Evolutionary conservation across 2,329 filamentous ascomycete genomes (phyloP), one percentile per base, ranked within the genome.

Genomic region (Penicillium sp.): DNA sequence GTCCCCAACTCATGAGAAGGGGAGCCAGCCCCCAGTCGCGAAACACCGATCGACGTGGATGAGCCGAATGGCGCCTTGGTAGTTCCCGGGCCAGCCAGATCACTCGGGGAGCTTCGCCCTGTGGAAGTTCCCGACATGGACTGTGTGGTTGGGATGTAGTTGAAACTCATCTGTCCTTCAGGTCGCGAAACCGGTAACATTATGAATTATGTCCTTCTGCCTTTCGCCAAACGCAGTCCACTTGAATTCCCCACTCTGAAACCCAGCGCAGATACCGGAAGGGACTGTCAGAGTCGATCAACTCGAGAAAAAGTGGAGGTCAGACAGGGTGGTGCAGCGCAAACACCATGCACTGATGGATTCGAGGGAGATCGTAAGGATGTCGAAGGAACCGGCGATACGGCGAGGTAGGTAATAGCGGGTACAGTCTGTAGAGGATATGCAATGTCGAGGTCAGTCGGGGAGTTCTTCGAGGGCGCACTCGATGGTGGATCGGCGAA

Each of bases 1-100:
- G 87, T 88, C 61, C 89, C 88, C 74, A 93, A 87, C 70, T 98
- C 95, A 82, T 97, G 93, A 80, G 93, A 97, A 73, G 95, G 95
- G 85, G 95, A 99, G 77, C 93, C 93, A 83, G 92, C 89, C 83
- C 93, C 93, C 75, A 94, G 91, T 82, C 94, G 84, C 69, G 84
- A 82, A 73, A 80, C 81, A 65, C 83, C 83, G 59, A 86, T 81
- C 59, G 85, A 82, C 60, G 77, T 79, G 61, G 79, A 83, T 65
- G 90, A 81, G 62, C 88, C 88, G 75, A 94, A 91, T 24, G 91
- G 87, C 67, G 91, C 90, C 79, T 92, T 88, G 69, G 89, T 80
- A 62, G 83, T 79, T 71, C 84, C 85, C 72, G 86, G 83, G 59
- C 86, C 84, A 61, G 89, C 83, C 65, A 89, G 82, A 72, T 97